Conservation (phyloP, 2,329 filamentous ascomycete species). For the Bertia moriformis region DNA sequence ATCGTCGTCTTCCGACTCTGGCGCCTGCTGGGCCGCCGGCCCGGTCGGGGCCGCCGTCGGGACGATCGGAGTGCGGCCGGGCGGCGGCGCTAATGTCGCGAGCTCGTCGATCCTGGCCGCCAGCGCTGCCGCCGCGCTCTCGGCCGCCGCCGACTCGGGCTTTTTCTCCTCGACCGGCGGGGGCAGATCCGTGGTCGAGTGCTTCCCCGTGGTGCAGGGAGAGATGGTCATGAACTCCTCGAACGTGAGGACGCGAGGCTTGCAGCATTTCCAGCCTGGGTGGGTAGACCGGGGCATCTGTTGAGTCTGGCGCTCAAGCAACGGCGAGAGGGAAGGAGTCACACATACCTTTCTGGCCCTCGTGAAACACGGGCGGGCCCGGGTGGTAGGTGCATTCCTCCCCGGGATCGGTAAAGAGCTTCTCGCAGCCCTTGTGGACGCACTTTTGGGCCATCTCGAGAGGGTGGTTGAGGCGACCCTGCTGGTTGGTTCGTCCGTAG, state of each 20-base stretch:
- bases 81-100: slow-evolving; percentile 23
- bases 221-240: slow-evolving; percentile 91
- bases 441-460: slow-evolving; percentile 83
- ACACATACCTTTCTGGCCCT: slow-evolving; percentile 84
- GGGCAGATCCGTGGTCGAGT: slow-evolving; percentile 70
- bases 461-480: too few species aligned
- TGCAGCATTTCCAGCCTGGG: slow-evolving; percentile 98
- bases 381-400: slow-evolving; percentile 87
- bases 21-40: slow-evolving; percentile 8
- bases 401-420: slow-evolving; percentile 65
- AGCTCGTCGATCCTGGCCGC: slow-evolving; percentile 38
- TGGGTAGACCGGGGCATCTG: background rate
- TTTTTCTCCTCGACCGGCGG: slow-evolving; percentile 44
- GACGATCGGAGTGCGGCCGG: slow-evolving; percentile 24
- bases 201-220: slow-evolving; percentile 83
- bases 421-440: slow-evolving; percentile 90
- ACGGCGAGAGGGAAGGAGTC: slow-evolving; percentile 5
- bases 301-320: slow-evolving; percentile 4
- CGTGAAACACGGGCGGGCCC: slow-evolving; percentile 86
- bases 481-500: too few species aligned
- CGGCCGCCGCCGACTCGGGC: slow-evolving; percentile 27
- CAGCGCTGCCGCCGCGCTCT: slow-evolving; percentile 23
- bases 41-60: slow-evolving; percentile 11
- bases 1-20: slow-evolving; percentile 81
- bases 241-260: slow-evolving; percentile 87